Conservation (phyloP, 75 land plant genomes). For the Cunninghamia lanceolata region DNA sequence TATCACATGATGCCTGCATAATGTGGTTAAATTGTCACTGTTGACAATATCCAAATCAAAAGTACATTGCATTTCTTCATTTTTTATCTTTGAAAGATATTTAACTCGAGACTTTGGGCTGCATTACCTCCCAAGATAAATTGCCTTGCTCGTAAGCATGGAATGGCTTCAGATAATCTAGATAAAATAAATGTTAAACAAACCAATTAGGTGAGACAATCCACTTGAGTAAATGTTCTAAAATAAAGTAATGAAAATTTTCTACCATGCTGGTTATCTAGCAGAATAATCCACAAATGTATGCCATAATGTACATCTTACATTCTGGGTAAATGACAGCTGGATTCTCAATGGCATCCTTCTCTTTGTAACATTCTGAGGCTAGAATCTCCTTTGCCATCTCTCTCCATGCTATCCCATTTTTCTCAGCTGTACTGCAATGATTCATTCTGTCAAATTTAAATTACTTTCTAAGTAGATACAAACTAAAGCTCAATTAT, state of each 20-base stretch:
- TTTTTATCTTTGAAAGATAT: neutral
- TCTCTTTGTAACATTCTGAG: conserved; percentile 79
- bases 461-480: neutral
- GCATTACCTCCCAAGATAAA: conserved; percentile 87
- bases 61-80: neutral
- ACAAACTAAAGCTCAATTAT: neutral
- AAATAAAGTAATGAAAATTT: neutral
- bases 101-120: neutral
- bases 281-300: conserved; percentile 4
- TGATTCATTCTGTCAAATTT: neutral
- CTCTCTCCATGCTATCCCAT: conserved; percentile 77
- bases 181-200: too few species aligned
- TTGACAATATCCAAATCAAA: neutral
- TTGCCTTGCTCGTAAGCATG: conserved; percentile 92
- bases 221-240: neutral
- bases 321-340: conserved; percentile 86
- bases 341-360: conserved; percentile 54
- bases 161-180: conserved; percentile 91
- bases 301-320: conserved; percentile 25
- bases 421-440: conserved; percentile 89
- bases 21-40: conserved; percentile 5
- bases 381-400: conserved; percentile 68
- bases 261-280: neutral
- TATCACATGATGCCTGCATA: conserved; percentile 15
- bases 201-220: neutral